A percentile compares a stretch with the other conserved stretches of the same genome.
Conservation (phyloP, 2,329 filamentous ascomycete genomes). For the Diaporthe ilicicola region DNA sequence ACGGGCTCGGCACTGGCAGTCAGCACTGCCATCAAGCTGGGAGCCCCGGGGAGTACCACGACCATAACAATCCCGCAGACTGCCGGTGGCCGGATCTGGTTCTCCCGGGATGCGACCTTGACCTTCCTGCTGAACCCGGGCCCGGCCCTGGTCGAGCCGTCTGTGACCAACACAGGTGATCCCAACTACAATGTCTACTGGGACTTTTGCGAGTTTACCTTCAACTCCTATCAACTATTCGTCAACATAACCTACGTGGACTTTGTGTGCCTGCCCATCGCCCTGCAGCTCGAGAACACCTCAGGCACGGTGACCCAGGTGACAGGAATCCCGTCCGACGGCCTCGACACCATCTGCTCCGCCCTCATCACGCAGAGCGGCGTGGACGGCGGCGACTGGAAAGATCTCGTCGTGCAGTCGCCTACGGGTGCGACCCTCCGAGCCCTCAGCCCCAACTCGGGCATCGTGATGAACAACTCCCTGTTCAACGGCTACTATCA, state of each 20-base stretch:
- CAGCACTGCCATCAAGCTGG: conserved; percentile 71
- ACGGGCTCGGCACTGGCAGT: conserved; percentile 59
- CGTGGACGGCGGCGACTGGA: conserved; percentile 60
- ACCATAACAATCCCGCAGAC: conserved; percentile 74
- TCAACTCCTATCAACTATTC: conserved; percentile 67
- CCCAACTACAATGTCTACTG: conserved; percentile 69
- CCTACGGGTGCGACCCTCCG: conserved; percentile 49
- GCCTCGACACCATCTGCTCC: conserved; percentile 55
- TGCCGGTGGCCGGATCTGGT: conserved; percentile 77
- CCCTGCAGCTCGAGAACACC: conserved; percentile 60
- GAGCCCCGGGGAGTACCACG: conserved; percentile 65
- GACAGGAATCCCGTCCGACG: conserved; percentile 56
- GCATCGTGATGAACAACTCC: conserved; percentile 50
- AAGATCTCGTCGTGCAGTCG: conserved; percentile 56
- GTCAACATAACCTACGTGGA: conserved; percentile 80
- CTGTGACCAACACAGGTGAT: conserved; percentile 71
- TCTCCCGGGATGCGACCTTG: conserved; percentile 67
- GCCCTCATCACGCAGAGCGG: conserved; percentile 55
- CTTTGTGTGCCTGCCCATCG: conserved; percentile 74
- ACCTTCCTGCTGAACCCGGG: conserved; percentile 74
- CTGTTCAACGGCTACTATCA: conserved; percentile 62
- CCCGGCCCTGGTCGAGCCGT: conserved; percentile 78
- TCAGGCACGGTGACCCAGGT: conserved; percentile 55
- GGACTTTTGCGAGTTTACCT: conserved; percentile 77
- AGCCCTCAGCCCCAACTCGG: conserved; percentile 62